Conservation (phyloP, 345 rosid species). For the Clarkia xantiana region DNA sequence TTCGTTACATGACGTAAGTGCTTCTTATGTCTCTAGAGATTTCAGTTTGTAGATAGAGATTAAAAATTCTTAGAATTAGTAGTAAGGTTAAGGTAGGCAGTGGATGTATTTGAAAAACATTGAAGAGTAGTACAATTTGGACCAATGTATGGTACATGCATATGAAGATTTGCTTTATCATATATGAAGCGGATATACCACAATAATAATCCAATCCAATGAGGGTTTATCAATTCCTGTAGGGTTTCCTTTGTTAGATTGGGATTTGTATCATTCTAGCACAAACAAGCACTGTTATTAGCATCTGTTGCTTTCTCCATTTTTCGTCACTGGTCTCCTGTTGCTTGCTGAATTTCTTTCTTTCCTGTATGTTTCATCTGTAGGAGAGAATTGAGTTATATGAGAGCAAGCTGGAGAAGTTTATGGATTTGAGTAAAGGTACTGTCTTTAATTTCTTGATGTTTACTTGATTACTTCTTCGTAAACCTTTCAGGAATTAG, state of each 20-base stretch:
- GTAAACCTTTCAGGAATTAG: neutral
- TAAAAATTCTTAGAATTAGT: neutral
- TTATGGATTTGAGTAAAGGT: slow-evolving; percentile 63
- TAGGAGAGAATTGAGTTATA: slow-evolving; percentile 74
- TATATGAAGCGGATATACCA: too few species aligned
- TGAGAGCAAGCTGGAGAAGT: slow-evolving; percentile 45
- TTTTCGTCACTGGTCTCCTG: slow-evolving; percentile 1
- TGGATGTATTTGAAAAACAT: too few species aligned
- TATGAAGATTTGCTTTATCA: too few species aligned
- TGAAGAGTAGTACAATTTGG: too few species aligned
- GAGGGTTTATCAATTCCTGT: too few species aligned
- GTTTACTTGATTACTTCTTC: neutral
- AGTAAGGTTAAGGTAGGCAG: neutral
- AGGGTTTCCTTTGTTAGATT: too few species aligned
- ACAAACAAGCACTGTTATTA: too few species aligned
- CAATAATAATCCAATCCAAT: too few species aligned
- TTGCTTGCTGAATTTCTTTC: slow-evolving; percentile 3
- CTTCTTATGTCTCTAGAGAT: slow-evolving; percentile 2
- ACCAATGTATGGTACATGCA: too few species aligned
- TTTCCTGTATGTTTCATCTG: slow-evolving; percentile 6
- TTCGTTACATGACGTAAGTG: neutral
- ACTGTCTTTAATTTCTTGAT: neutral
- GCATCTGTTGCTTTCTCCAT: too few species aligned
- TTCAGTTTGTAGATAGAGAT: neutral
- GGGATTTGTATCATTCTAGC: too few species aligned